These are phyloP conservation scores for Fusarium hainanense DNA, from an alignment of 2,329 filamentous ascomycete species.

Conservation along the genomic window DNA sequence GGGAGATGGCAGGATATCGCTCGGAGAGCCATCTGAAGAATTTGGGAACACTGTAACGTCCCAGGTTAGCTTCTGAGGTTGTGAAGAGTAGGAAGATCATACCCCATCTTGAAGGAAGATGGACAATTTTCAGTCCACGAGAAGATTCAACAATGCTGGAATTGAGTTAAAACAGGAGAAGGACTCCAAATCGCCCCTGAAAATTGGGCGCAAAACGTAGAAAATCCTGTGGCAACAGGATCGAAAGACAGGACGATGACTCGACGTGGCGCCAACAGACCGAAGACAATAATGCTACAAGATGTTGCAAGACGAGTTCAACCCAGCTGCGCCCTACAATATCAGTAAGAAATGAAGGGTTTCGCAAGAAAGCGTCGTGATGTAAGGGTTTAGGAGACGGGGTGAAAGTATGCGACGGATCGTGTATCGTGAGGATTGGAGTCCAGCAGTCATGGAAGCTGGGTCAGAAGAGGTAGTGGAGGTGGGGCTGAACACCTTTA, in stretches of 20 bases:
- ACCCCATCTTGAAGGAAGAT: conserved; percentile 48
- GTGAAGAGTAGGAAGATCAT: conserved; percentile 2
- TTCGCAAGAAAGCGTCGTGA: conserved; percentile 7
- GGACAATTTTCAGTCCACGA: conserved; percentile 40
- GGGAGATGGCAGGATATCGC: conserved; percentile 97
- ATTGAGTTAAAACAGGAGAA: conserved; percentile 9
- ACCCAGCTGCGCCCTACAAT: conserved; percentile 7
- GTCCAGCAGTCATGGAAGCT: conserved; percentile 37
- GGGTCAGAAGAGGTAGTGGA: conserved; percentile 6
- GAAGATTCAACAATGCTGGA: conserved; percentile 20
- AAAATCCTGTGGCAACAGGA: conserved; percentile 39
- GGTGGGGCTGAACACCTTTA: conserved; percentile 20
- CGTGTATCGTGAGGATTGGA: conserved; percentile 40
- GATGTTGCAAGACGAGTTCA: conserved; percentile 5
- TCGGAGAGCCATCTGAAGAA: conserved; percentile 99
- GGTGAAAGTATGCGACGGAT: conserved; percentile 28
- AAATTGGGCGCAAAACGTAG: conserved; percentile 34
- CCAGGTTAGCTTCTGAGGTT: conserved; percentile 29
- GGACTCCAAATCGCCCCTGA: conserved; percentile 21
- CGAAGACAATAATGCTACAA: conserved; percentile 12
- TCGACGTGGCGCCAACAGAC: conserved; percentile 22
- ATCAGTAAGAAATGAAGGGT: conserved; percentile 14
- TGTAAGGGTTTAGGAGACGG: not conserved
- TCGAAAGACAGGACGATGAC: conserved; percentile 25
- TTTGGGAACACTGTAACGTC: conserved; percentile 72